Conservation (phyloP, 1,139 yeast species). For the Yamadazyma buinensis region DNA sequence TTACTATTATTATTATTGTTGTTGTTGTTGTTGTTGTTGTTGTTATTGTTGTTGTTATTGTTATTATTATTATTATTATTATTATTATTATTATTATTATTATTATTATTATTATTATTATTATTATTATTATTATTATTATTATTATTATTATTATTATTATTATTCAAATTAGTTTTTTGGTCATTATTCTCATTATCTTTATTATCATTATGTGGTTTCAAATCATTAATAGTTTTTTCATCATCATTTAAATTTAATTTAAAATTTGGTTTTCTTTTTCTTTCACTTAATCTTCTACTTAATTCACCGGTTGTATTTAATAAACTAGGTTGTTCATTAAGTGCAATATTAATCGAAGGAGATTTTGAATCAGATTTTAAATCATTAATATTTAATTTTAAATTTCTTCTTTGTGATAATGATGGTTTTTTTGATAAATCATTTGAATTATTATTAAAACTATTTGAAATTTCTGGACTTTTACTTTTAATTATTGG, state of each 20-base stretch:
- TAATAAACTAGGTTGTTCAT: slow-evolving; percentile 11
- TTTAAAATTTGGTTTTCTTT: slow-evolving; percentile 38
- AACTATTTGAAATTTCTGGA: neutral
- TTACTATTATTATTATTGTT: too few species aligned
- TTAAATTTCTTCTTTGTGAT: slow-evolving; percentile 60
- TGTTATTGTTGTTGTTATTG: slow-evolving; percentile 1
- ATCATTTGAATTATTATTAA: slow-evolving; percentile 12
- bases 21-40: neutral
- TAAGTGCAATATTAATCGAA: slow-evolving; percentile 8
- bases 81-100: too few species aligned
- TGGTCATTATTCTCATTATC: slow-evolving; percentile 2
- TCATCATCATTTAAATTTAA: slow-evolving; percentile 22
- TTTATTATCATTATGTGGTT: neutral
- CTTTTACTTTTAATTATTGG: slow-evolving; percentile 1
- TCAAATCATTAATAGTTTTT: slow-evolving; percentile 4
- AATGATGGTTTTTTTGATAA: slow-evolving; percentile 43
- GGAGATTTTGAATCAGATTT: slow-evolving; percentile 13
- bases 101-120: too few species aligned
- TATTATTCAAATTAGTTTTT: neutral
- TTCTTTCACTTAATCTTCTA: slow-evolving; percentile 35
- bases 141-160: slow-evolving; percentile 1
- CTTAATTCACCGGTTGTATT: slow-evolving; percentile 34
- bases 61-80: slow-evolving; percentile 5
- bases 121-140: too few species aligned
- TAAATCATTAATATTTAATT: slow-evolving; percentile 37